phyloP scores from a whole-genome alignment of 1,139 yeast genomes.

The Pichia sp. region DNA sequence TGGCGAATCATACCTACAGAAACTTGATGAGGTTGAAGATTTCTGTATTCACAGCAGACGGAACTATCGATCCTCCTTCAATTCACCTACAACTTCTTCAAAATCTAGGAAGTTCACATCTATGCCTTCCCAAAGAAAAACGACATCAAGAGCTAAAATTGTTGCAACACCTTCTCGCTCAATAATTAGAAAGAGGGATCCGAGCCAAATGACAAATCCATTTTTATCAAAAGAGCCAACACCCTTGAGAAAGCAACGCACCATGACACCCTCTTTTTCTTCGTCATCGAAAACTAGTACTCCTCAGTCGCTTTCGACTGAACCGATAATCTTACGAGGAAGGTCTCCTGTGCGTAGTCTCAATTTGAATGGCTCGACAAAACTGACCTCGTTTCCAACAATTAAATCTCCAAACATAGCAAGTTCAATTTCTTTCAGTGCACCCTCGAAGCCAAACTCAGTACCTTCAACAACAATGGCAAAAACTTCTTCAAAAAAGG shows the following conservation, averaged over 20 bases:
- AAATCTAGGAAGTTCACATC: not conserved
- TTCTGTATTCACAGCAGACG: constrained; percentile 8
- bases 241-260: constrained; percentile 19
- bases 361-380: constrained; percentile 12
- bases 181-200: constrained; percentile 16
- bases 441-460: not conserved
- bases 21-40: constrained; percentile 21
- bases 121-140: not conserved
- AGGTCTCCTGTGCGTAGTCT: constrained; percentile 25
- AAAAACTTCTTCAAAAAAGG: not conserved
- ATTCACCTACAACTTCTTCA: constrained; percentile 9
- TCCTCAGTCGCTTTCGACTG: constrained; percentile 20
- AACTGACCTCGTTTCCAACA: not conserved
- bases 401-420: not conserved
- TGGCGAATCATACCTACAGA: constrained; percentile 42
- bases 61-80: constrained; percentile 12
- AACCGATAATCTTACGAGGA: constrained; percentile 29
- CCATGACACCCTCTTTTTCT: not conserved
- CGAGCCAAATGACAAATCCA: constrained; percentile 19
- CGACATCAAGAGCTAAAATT: not conserved
- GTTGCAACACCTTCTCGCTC: constrained; percentile 13
- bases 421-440: not conserved
- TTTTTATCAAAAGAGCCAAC: constrained; percentile 20
- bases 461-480: not conserved
- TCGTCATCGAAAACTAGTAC: not conserved